These are phyloP conservation scores for Penicillium riverlandense DNA, from an alignment of 495 filamentous ascomycete species.

Conservation along the genomic window DNA sequence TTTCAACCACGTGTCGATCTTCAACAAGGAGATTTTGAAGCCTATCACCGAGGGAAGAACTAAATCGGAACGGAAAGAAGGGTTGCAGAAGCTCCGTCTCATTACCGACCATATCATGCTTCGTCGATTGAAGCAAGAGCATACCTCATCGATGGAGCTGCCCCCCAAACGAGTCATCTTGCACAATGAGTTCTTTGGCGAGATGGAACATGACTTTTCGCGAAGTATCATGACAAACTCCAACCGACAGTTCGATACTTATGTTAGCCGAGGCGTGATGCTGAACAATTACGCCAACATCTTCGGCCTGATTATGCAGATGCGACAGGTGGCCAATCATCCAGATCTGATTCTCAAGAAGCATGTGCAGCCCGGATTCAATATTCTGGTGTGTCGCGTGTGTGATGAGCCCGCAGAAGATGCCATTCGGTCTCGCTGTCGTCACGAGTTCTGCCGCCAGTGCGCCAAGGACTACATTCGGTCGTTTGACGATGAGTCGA, in stretches of 20 bases:
- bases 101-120: slow-evolving; percentile 91
- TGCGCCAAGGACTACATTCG: slow-evolving; percentile 81
- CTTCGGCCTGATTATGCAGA: slow-evolving; percentile 88
- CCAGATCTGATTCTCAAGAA: slow-evolving; percentile 91
- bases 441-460: slow-evolving; percentile 88
- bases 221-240: slow-evolving; percentile 88
- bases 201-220: slow-evolving; percentile 93
- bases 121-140: slow-evolving; percentile 82
- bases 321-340: slow-evolving; percentile 94
- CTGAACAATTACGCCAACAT: slow-evolving; percentile 90
- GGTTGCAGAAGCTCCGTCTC: slow-evolving; percentile 72
- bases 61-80: slow-evolving; percentile 48
- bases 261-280: slow-evolving; percentile 88
- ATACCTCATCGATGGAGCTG: slow-evolving; percentile 88
- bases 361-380: slow-evolving; percentile 75
- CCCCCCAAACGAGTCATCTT: slow-evolving; percentile 90
- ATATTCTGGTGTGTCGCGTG: slow-evolving; percentile 83
- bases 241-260: slow-evolving; percentile 83
- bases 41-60: slow-evolving; percentile 57
- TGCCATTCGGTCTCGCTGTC: slow-evolving; percentile 83
- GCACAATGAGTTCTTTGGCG: slow-evolving; percentile 89
- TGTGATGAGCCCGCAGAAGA: slow-evolving; percentile 96
- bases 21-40: slow-evolving; percentile 91
- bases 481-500: slow-evolving; percentile 53
- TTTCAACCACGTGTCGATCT: slow-evolving; percentile 85